Evolutionary conservation across 192 early-diverging fungal species (phyloP), one percentile per base, ranked within the genome.

Genomic region (Coemansia sp.): DNA sequence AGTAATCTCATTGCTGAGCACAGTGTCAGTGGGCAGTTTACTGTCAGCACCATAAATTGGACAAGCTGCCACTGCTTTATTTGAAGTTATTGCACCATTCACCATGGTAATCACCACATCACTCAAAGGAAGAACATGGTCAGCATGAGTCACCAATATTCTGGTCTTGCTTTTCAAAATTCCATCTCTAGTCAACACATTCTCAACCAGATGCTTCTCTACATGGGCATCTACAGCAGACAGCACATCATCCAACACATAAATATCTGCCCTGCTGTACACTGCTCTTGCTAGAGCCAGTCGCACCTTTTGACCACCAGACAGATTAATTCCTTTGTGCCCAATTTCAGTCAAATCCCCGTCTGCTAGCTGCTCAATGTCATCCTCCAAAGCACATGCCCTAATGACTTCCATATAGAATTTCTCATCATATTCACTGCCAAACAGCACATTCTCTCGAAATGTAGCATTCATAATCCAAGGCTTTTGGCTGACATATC

Each of bases 171-270:
- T 39, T 2, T 40, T 25, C 12, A 60, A 75, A 9, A 47, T 73
- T 0, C 63, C 82, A 52, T 48, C 52, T 11, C 26, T 29, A 0
- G 36, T 50, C 55, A 80, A 22, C 49, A 79, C 57, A 43, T 73
- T 27, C 20, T 85, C 73, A 28, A 85, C 75, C 9, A 85, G 55
- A 10, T 78, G 76, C 3, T 79, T 75, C 15, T 75, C 82, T 1
- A 84, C 83, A 32, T 74, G 80, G 1, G 82, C 82, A 50, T 84
- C 84, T 2, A 86, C 84, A 8, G 89, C 86, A 8, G 85, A 70
- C 12, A 89, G 62, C 8, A 84, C 73, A 49, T 91, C 88, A 46
- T 90, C 89, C 11, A 91, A 58, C 3, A 89, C 53, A 38, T 81
- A 81, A 4, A 87, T 52, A 40, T 90, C 85, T 3, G 83, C 81